These are phyloP conservation scores for Dactylellina haptotyla DNA, from an alignment of 2,329 filamentous ascomycete species.

Conservation along the genomic window DNA sequence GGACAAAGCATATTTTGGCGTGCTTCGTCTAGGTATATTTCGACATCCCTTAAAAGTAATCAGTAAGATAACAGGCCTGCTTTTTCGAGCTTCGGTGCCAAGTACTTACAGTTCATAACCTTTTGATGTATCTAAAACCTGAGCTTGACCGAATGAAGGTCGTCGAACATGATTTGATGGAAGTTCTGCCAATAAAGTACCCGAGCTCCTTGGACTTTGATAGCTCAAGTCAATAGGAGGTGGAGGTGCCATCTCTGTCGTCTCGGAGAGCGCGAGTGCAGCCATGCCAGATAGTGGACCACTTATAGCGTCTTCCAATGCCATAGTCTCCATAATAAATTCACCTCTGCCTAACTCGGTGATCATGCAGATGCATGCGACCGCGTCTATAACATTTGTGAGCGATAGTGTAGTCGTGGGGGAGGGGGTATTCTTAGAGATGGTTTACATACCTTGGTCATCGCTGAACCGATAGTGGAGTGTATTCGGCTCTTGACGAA, in stretches of 20 bases:
- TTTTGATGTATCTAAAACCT: constrained; percentile 16
- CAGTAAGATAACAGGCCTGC: not conserved
- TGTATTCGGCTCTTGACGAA: constrained; percentile 48
- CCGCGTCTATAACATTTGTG: constrained; percentile 20
- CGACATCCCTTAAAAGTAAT: constrained; percentile 25
- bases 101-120: constrained; percentile 45
- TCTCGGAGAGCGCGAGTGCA: constrained; percentile 21
- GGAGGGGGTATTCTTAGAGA: not conserved
- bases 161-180: constrained; percentile 50
- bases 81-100: not conserved
- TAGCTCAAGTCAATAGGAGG: constrained; percentile 2
- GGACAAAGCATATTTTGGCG: constrained; percentile 33
- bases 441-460: constrained; percentile 33
- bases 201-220: constrained; percentile 34
- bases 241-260: constrained; percentile 4
- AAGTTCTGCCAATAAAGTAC: constrained; percentile 19
- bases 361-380: constrained; percentile 48
- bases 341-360: constrained; percentile 42
- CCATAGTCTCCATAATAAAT: constrained; percentile 48
- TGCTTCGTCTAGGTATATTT: constrained; percentile 39
- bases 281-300: constrained; percentile 19
- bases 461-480: constrained; percentile 39
- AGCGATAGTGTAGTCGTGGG: not conserved
- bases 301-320: constrained; percentile 32
- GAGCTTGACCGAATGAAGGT: constrained; percentile 14